Evolutionary conservation across 495 filamentous ascomycete genomes (phyloP), one percentile per base, ranked within the genome.

Genomic region (Cetradonia linearis): DNA sequence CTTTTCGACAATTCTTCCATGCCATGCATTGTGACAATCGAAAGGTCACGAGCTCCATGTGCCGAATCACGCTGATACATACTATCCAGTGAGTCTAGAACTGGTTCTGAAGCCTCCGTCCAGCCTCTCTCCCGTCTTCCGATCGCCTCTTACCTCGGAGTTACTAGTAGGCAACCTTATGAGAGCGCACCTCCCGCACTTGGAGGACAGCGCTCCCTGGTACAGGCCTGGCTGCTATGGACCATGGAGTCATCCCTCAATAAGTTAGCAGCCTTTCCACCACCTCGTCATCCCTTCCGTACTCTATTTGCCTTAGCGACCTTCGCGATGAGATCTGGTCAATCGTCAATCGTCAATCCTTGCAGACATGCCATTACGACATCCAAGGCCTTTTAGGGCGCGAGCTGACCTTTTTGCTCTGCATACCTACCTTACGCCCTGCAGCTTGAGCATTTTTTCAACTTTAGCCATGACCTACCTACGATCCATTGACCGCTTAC

Each of bases 221-320:
- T 8, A 25, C n/a, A 46, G 42, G 42, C 42, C 42, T 33, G 28
- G 48, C 28, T 52, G 5, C 49, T 18, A 36, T 54, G 30, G 18
- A n/a, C n/a, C n/a, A n/a, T n/a, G n/a, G 30, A 31, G 30, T 54
- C 42, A 31, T n/a, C 18, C 50, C 50, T 25, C 33, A 13, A 33
- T 14, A 13, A 36, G 50, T 54, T 54, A 54, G 50, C 50, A 30
- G n/a, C 9, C 18, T n/a, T 14, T 31, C 50, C 30, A 13, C 50
- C 50, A 54, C 50, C n/a, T 34, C 50, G 50, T 54, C 50, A 54
- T 54, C 50, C 50, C 50, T 54, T 54, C 50, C 50, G 50, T n/a
- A 46, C 42, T 46, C 42, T 46, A 46, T 46, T 20, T 46, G 25
- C 42, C 42, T 46, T 46, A 46, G 25, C 40, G 18, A 8, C 40